Evolutionary conservation across 2,329 filamentous ascomycete species (phyloP), one percentile per base, ranked within the genome.

Genomic region (Dactylellina sp.): DNA sequence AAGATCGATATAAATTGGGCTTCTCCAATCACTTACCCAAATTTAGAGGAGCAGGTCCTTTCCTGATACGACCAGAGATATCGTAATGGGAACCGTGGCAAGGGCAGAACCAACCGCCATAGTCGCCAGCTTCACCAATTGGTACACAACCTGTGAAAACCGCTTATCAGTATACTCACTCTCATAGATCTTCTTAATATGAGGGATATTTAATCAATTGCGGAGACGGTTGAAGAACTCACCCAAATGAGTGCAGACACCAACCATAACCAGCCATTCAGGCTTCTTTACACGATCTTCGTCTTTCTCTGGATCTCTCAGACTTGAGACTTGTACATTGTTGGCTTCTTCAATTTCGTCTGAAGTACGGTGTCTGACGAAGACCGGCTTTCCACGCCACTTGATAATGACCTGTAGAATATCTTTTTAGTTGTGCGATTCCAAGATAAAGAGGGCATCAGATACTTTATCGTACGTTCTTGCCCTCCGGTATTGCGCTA

Each of bases 31-130:
- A 94, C 78, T 98, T 89, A 86, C 98, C 95, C 81, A 99, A 89
- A 87, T 99, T 99, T 81, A 99, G 88, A 78, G 95, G 95, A 76
- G 95, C 95, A 77, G 95, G 95, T 78, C 95, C 95, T 88, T 92
- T 97, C 86, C 95, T 90, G 88, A 97, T 92, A 84, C 95, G 93
- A 83, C 95, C 95, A 77, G 93, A 98, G 83, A 99, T 98, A 83
- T 99, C 95, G 89, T 99, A 99, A 87, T 99, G 95, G 79, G 93
- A 97, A 84, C 95, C 95, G 88, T 99, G 95, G 91, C 95, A 99
- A 78, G 95, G 95, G 87, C 95, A 99, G 91, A 99, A 99, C 95
- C 95, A 99, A 82, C 95, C 95, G 82, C 95, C 95, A 81, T 86
- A 99, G 84, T 99, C 96, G 83, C 95, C 95, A 77, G 95, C 92